Evolutionary conservation across 2,329 filamentous ascomycete genomes (phyloP).

Genomic region (Neonectria sp.): DNA sequence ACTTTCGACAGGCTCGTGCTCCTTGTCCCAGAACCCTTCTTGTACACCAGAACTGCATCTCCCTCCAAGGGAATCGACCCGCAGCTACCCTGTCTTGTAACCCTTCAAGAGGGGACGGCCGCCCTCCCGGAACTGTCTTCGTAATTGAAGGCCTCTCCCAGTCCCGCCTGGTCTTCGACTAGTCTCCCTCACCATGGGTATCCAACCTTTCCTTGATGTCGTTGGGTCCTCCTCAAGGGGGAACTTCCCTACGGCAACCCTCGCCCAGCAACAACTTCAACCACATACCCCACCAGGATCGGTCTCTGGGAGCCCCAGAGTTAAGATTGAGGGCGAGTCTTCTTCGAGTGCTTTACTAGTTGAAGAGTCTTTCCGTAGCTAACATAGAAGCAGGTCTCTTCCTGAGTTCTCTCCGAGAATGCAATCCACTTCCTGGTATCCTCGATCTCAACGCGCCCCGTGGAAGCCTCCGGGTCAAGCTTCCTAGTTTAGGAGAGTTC

Average conservation of each 20-base stretch:
- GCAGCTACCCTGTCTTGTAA: slow-evolving; percentile 36
- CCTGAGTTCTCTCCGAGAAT: slow-evolving; percentile 41
- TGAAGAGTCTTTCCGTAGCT: slow-evolving; percentile 11
- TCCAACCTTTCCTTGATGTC: slow-evolving; percentile 41
- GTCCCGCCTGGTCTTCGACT: slow-evolving; percentile 26
- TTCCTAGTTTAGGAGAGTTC: slow-evolving; percentile 57
- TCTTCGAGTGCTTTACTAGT: neutral
- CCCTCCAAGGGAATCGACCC: slow-evolving; percentile 19
- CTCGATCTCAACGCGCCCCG: slow-evolving; percentile 36
- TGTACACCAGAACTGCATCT: neutral
- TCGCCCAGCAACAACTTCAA: slow-evolving; percentile 31
- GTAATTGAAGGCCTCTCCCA: slow-evolving; percentile 28
- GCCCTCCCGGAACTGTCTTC: slow-evolving; percentile 38
- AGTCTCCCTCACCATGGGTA: slow-evolving; percentile 36
- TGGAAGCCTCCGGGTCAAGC: slow-evolving; percentile 41
- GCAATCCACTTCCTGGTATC: slow-evolving; percentile 45
- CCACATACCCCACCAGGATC: slow-evolving; percentile 48
- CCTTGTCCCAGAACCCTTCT: neutral
- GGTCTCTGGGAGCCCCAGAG: slow-evolving; percentile 52
- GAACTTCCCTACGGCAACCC: slow-evolving; percentile 9
- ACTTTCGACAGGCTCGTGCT: slow-evolving; percentile 31
- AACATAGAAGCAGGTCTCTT: slow-evolving; percentile 39
- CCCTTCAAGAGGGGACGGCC: slow-evolving; percentile 41
- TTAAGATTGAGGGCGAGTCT: slow-evolving; percentile 52
- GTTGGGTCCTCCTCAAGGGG: slow-evolving; percentile 26